Base-by-base conservation (phyloP, 306 rosid species). In the Vicia sativa region DNA sequence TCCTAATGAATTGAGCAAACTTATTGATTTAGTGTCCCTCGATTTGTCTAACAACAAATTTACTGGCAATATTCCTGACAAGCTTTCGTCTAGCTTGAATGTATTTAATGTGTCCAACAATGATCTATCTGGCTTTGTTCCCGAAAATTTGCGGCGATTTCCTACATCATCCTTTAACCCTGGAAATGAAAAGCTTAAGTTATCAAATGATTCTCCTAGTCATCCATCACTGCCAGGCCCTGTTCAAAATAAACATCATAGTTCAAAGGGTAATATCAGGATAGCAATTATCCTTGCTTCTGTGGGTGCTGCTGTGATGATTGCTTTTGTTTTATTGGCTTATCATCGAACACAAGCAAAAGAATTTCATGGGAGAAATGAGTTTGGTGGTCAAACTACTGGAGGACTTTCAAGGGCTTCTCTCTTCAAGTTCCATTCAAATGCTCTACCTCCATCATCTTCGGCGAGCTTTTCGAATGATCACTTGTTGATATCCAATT, bases 231-330 rank as follows among this genome's bases (percentile, higher is more conserved):
- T 83, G 75, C 72, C 91, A 58, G 62, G 9, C 9, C 7, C 23
- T 55, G 38, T 86, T 74, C 53, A 84, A 26, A 58, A 23, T 65
- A 56, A 65, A 44, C 83, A 64, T 76, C 85, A 60, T 44, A 64
- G 70, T 43, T 86, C 96, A 34, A 93, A 78, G 80, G 86, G 78
- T 62, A 87, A 61, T 82, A 85, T 93, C 65, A 91, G 81, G 83
- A 77, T 93, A 85, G 93, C 96, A 67, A 93, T 93, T 66, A 93
- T 93, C 77, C 80, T 93, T 77, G 98, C 97, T 13, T 84, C 97
- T 4, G 83, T 93, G 59, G 95, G 96, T 77, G 96, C 92, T 79
- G 89, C 91, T 67, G 73, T 86, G 75, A 88, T 93, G 98, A 88
- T 90, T 77, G 86, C 78, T 69, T 90, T 93, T 80, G 95, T 90